Evolutionary conservation across 2,329 filamentous ascomycete species (phyloP), one percentile per base, ranked within the genome.

Genomic region (Elsinoe necatrix): DNA sequence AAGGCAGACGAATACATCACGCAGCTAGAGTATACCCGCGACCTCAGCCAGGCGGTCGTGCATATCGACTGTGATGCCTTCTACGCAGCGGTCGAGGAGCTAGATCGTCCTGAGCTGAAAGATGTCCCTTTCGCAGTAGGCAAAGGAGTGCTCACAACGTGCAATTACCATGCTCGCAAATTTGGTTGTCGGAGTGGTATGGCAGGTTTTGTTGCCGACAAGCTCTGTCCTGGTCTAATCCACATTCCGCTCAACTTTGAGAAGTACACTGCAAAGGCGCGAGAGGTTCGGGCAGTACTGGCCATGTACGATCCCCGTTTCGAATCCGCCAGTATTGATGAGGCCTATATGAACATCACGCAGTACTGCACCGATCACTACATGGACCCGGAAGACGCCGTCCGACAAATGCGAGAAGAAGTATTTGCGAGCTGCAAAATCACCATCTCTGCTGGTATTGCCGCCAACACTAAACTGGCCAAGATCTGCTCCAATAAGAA

Each of bases 11-110:
- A 88, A 60, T 83, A 89, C 59, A 84, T 97, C 55, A 77, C 83
- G 0, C 83, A 92, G 64, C 79, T 96, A 18, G 93, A 98, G 66
- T 68, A 83, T 6, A 78, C 80, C 1, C 80, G 93, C 47, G 91
- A 97, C 66, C 75, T 98, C 34, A 85, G 84, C 0, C 93, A 97
- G 68, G 77, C 82, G 57, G 82, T 97, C 21, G 86, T 97, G 0
- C 93, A 98, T 68, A 81, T 97, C 48, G 93, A 98, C 69, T 97
- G 93, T 71, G 93, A 98, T 74, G 93, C 93, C 14, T 98, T 98
- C 71, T 98, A 93, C 66, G 93, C 93, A 0, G 89, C 93, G 0
- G 93, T 97, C 0, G 93, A 97, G 69, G 88, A 79, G 65, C 69
- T 80, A 42, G 75, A 79, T 61, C 80, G 86, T 0, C 93, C 92